These are phyloP conservation scores for Bremia lactucae DNA, from an alignment of 352 stramenopile species.

Conservation along the genomic window DNA sequence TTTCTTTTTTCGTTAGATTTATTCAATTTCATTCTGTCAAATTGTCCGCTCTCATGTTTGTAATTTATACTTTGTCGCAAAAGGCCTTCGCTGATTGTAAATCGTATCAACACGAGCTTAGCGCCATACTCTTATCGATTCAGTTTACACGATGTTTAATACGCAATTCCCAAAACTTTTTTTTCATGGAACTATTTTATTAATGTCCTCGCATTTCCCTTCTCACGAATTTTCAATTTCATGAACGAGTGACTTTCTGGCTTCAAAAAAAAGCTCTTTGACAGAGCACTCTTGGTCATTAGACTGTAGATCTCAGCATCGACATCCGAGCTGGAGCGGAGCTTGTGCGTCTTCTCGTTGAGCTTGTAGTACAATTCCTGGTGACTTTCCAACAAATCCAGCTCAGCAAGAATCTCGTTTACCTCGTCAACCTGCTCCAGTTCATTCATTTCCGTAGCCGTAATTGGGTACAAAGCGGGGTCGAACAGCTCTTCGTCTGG, in stretches of 20 bases:
- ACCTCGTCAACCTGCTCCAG: slow-evolving; percentile 73
- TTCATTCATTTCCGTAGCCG: slow-evolving; percentile 47
- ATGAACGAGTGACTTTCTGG: slow-evolving; percentile 22
- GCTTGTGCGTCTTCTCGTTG: slow-evolving; percentile 41
- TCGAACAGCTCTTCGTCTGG: slow-evolving; percentile 76
- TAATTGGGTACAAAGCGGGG: slow-evolving; percentile 45
- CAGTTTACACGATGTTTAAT: too few species aligned
- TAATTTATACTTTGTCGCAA: too few species aligned
- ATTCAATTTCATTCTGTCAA: too few species aligned
- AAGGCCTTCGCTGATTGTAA: too few species aligned
- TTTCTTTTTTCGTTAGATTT: too few species aligned
- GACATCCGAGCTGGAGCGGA: slow-evolving; percentile 39
- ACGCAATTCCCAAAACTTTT: too few species aligned
- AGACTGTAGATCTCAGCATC: slow-evolving; percentile 49
- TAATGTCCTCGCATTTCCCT: slow-evolving; percentile 36
- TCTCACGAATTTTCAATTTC: slow-evolving; percentile 26
- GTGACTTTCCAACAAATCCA: slow-evolving; percentile 71
- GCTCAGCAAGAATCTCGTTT: slow-evolving; percentile 65
- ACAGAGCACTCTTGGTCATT: slow-evolving; percentile 41
- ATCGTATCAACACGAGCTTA: too few species aligned
- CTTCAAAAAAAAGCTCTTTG: slow-evolving; percentile 27
- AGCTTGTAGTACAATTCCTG: slow-evolving; percentile 57
- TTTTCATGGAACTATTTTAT: slow-evolving; percentile 67
- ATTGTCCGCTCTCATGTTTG: too few species aligned
- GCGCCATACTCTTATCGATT: too few species aligned